A percentile compares a stretch with the other conserved stretches of the same genome.
phyloP scores from a whole-genome alignment of 495 filamentous ascomycete genomes.

The Talaromyces liani region DNA sequence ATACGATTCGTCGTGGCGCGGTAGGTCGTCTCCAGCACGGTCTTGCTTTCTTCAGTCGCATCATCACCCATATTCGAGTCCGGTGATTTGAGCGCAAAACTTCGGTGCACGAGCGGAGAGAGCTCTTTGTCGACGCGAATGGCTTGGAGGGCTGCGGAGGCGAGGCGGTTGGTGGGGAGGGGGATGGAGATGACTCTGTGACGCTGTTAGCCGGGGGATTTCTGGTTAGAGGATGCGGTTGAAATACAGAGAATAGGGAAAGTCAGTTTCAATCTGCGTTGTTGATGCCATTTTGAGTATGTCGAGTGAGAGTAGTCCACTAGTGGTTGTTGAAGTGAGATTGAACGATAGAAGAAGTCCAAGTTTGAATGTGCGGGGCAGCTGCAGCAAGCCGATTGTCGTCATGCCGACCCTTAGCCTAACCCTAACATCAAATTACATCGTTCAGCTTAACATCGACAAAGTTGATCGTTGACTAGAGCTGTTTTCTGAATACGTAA shows the following conservation, averaged over 20 bases:
- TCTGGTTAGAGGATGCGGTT: slow-evolving; percentile 5
- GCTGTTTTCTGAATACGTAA: not conserved
- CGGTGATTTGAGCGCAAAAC: slow-evolving; percentile 48
- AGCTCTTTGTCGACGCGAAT: slow-evolving; percentile 84
- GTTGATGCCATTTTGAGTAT: not conserved
- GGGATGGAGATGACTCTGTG: slow-evolving; percentile 71
- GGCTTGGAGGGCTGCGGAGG: slow-evolving; percentile 64
- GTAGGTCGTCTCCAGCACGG: slow-evolving; percentile 68
- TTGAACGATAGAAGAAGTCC: not conserved
- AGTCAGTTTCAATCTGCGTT: slow-evolving; percentile 29
- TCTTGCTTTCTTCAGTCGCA: slow-evolving; percentile 34
- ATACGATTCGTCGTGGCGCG: slow-evolving; percentile 88
- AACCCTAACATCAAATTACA: not conserved
- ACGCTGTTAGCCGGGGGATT: slow-evolving; percentile 10
- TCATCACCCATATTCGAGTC: slow-evolving; percentile 15
- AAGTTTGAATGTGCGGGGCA: not conserved
- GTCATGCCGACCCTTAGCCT: not conserved
- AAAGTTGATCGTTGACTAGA: not conserved
- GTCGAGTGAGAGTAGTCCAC: not conserved
- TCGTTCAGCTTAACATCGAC: not conserved
- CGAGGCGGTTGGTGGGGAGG: slow-evolving; percentile 74
- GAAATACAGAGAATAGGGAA: slow-evolving; percentile 64
- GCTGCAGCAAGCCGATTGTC: not conserved
- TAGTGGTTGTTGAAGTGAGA: not conserved
- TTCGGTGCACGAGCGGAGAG: slow-evolving; percentile 70